Evolutionary conservation across 1,139 yeast species (phyloP).

Genomic region (Chernovozyma sophiae-reginae): DNA sequence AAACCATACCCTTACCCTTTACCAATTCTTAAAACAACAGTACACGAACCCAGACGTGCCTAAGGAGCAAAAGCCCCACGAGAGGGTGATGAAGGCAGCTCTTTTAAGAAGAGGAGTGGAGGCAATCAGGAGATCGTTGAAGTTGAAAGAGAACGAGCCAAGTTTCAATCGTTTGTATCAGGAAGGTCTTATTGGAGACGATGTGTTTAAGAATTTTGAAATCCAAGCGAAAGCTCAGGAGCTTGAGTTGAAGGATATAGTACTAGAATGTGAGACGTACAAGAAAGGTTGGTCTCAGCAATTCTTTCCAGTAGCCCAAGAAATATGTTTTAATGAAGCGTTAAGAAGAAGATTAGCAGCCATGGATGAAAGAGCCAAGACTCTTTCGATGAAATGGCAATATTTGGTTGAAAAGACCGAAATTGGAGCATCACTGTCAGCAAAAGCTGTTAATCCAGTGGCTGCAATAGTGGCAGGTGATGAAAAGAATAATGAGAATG

Average conservation of each 20-base stretch:
- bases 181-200: slow-evolving; percentile 89
- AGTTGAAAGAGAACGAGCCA: slow-evolving; percentile 70
- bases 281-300: slow-evolving; percentile 80
- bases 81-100: slow-evolving; percentile 81
- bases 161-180: slow-evolving; percentile 70
- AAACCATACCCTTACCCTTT: slow-evolving; percentile 63
- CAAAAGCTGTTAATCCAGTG: too few relatives aligned
- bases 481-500: too few relatives aligned
- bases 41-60: slow-evolving; percentile 35
- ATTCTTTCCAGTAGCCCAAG: slow-evolving; percentile 78
- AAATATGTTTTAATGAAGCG: slow-evolving; percentile 89
- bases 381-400: slow-evolving; percentile 50
- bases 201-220: slow-evolving; percentile 73
- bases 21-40: slow-evolving; percentile 51
- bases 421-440: background rate
- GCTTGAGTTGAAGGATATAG: slow-evolving; percentile 72
- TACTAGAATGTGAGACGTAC: slow-evolving; percentile 67
- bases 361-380: slow-evolving; percentile 52
- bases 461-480: too few relatives aligned
- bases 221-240: slow-evolving; percentile 77
- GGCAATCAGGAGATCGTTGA: slow-evolving; percentile 62
- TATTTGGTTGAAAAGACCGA: slow-evolving; percentile 21
- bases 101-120: slow-evolving; percentile 71
- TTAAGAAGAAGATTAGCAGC: slow-evolving; percentile 72
- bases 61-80: slow-evolving; percentile 59